Evolutionary conservation across 148 eudicot genomes (phyloP).

Genomic region (Pharnaceum exiguum): DNA sequence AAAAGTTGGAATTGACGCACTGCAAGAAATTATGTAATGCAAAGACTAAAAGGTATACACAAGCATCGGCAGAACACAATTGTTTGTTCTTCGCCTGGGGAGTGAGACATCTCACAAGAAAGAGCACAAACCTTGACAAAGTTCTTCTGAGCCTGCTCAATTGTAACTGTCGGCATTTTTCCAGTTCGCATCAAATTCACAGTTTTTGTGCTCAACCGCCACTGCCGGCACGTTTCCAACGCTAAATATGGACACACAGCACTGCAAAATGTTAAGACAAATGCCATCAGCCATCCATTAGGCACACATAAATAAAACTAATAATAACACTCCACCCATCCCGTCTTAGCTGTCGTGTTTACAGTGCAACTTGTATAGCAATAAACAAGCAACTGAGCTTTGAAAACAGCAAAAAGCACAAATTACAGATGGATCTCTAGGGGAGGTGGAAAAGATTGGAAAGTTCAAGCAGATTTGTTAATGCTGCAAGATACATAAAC

Average conservation of each 20-base stretch:
- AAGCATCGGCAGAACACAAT: background rate
- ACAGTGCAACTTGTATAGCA: too few relatives aligned
- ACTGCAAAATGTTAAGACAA: slow-evolving; percentile 34
- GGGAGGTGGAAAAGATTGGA: too few relatives aligned
- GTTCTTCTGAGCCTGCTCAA: slow-evolving; percentile 98
- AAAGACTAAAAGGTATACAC: background rate
- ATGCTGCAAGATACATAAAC: too few relatives aligned
- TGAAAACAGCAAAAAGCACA: too few relatives aligned
- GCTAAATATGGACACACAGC: slow-evolving; percentile 98
- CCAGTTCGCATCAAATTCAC: slow-evolving; percentile 96
- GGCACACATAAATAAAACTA: too few relatives aligned
- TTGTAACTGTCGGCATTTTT: slow-evolving; percentile 96
- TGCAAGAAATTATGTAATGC: background rate
- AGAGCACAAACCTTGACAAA: slow-evolving; percentile 73
- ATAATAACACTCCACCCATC: too few relatives aligned
- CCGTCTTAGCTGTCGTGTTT: too few relatives aligned
- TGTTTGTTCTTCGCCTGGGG: background rate
- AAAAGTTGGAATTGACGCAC: background rate
- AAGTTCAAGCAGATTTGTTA: too few relatives aligned
- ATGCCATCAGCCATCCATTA: background rate
- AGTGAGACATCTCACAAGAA: background rate
- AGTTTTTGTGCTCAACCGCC: slow-evolving; percentile 97
- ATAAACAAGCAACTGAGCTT: too few relatives aligned
- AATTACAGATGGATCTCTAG: too few relatives aligned
- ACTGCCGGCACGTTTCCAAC: slow-evolving; percentile 93